phyloP scores from a whole-genome alignment of 495 filamentous ascomycete genomes.

The Talaromyces adpressus region DNA sequence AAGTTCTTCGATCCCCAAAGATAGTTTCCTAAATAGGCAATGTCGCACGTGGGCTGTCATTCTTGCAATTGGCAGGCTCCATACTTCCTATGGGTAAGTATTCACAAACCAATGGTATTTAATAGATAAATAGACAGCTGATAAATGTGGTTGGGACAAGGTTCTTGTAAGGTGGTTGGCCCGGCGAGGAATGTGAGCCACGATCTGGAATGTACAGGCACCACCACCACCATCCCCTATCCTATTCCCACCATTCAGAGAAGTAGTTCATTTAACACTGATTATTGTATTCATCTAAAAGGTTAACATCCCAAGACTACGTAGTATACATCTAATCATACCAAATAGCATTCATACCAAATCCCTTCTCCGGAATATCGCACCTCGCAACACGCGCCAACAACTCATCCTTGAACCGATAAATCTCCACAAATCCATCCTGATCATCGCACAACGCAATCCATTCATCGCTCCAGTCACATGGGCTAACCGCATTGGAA shows the following conservation, averaged over 20 bases:
- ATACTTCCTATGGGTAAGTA: background rate
- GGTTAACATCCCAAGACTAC: background rate
- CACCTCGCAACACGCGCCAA: conserved; percentile 65
- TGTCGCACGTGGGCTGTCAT: background rate
- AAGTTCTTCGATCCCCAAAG: background rate
- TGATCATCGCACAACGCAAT: conserved; percentile 78
- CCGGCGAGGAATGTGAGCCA: background rate
- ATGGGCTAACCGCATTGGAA: conserved; percentile 74
- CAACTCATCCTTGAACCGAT: conserved; percentile 73
- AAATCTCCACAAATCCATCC: conserved; percentile 79
- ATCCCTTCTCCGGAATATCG: conserved; percentile 71
- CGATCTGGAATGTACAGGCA: background rate
- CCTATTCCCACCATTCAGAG: background rate
- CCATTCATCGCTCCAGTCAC: conserved; percentile 78
- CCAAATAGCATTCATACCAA: conserved; percentile 89
- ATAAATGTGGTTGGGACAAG: background rate
- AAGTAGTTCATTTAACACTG: too few relatives aligned
- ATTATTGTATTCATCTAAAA: too few relatives aligned
- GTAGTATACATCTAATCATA: conserved; percentile 52
- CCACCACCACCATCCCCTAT: background rate
- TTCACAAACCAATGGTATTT: background rate
- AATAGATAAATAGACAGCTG: too few relatives aligned
- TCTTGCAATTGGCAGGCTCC: background rate
- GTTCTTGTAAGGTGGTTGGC: background rate
- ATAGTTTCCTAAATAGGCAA: conserved; percentile 6